Base-by-base conservation (phyloP, 2,329 filamentous ascomycete species). In the Cladosporium sp. region DNA sequence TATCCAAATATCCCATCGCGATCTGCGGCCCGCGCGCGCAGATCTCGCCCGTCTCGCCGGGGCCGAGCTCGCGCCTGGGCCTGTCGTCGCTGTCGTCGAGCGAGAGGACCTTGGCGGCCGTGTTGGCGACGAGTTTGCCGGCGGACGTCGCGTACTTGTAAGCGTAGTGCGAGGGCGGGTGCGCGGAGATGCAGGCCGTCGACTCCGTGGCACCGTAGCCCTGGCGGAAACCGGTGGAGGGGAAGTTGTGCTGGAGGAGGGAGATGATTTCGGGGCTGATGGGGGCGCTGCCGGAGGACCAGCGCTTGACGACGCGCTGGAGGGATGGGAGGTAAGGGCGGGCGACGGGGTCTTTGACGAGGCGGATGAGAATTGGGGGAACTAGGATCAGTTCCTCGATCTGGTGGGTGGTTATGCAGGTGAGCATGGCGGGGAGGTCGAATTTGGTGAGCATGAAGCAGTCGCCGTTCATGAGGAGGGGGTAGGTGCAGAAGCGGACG, bases 141-240 rank as follows among this genome's bases (percentile, higher is more conserved):
- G 77, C 80, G 2, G 70, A 73, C 54, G 77, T 71, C 0, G 76
- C 81, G 57, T 84, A 81, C 46, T 77, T 75, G 68, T 80, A 86
- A 7, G 72, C 72, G 54, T 78, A 81, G 44, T 77, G 75, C 0
- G 75, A 71, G 0, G 77, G 77, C 2, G 82, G 79, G 49, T 85
- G 82, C 2, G 77, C 74, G 0, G 81, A 83, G 52, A 86, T 82
- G 58, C 80, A 84, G 1, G 73, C 76, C 59, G 80, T 85, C 0
- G 74, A 78, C 65, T 85, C 83, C 0, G 83, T 86, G 76, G 86
- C 85, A n/a, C 83, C 83, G 59, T 85, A 86, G 1, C 81, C 82
- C 61, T 85, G 82, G 59, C 81, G 81, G 65, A 85, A 83, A 0
- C 80, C 80, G 0, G 77, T 81, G 0, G 73, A 65, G 0, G 82